Evolutionary conservation across 2,329 filamentous ascomycete species (phyloP), one percentile per base, ranked within the genome.

Genomic region (Xylariaceae sp.): DNA sequence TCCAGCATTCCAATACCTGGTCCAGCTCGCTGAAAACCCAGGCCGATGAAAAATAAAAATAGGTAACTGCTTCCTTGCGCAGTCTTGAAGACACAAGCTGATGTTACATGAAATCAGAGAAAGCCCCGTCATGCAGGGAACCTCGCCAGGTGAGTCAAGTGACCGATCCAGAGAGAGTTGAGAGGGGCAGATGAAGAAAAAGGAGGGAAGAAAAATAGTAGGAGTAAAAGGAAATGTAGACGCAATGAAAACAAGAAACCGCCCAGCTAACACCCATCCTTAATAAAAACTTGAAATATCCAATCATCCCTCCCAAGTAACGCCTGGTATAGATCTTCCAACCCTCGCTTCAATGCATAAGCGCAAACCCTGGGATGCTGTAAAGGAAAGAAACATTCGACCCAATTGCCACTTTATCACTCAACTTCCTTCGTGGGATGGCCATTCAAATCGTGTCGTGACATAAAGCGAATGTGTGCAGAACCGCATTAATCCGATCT

Each of bases 271-370:
- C 47, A 37, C 49, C 42, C 48, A 42, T 52, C 21, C 4, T 16
- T 20, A 49, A 40, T 20, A 49, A 40, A 5, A 44, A 43, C 50
- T 53, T 43, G 53, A 59, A 65, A 59, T 48, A 61, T 46, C n/a
- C n/a, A n/a, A n/a, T n/a, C n/a, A n/a, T 58, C 48, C 62, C 61
- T 63, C 67, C 60, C 57, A 63, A 65, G 57, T 58, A 68, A 74
- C 71, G 62, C 71, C 69, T 71, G 67, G 65, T 72, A 69, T 72
- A 65, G 32, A 16, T 37, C 3, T 62, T 61, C 65, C 64, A 63
- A 63, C 57, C 56, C 49, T 52, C 48, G 53, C 45, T 55, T 10
- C 40, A 43, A 65, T 63, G 61, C 54, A 52, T 49, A 47, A 26
- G 40, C 45, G 46, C 49, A 32, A 49, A 23, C 46, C 37, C 45